Percentiles rank a stretch among this genome's conserved stretches.
phyloP scores from a whole-genome alignment of 192 early-diverging fungal species.

The Jimgerdemannia flammicorona region DNA sequence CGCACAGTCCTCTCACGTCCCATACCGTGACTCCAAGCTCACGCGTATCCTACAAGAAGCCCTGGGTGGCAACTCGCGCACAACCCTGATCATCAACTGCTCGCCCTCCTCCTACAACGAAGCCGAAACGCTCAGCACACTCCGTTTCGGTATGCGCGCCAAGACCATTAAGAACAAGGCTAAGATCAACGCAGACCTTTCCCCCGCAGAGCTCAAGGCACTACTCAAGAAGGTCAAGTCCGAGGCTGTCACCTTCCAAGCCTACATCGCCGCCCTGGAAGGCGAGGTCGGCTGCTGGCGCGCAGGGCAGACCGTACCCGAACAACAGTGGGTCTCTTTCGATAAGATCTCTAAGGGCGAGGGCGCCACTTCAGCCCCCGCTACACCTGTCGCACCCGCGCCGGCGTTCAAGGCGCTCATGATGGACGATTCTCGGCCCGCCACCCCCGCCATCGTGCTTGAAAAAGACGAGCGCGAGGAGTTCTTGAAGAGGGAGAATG shows the following conservation, averaged over 20 bases:
- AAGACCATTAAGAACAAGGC: constrained; percentile 99
- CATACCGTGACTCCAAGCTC: constrained; percentile 98
- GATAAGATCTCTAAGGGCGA: constrained; percentile 46
- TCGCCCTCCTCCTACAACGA: constrained; percentile 98
- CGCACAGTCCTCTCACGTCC: constrained; percentile 86
- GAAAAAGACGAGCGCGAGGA: constrained; percentile 93
- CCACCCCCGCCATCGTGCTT: constrained; percentile 75
- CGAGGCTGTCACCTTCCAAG: constrained; percentile 77
- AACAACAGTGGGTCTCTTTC: constrained; percentile 61
- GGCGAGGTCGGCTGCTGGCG: constrained; percentile 92
- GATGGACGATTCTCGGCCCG: constrained; percentile 51
- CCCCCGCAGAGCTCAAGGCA: constrained; percentile 90
- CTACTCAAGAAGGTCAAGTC: constrained; percentile 88
- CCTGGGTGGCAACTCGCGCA: constrained; percentile 98
- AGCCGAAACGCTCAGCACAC: constrained; percentile 88
- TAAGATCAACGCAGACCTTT: constrained; percentile 96
- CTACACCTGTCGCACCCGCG: constrained; percentile 31
- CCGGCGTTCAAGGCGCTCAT: constrained; percentile 41
- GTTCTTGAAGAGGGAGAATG: constrained; percentile 93
- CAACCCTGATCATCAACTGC: constrained; percentile 98
- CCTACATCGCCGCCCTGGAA: constrained; percentile 80
- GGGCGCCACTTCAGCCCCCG: neutral
- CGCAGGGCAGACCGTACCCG: constrained; percentile 62
- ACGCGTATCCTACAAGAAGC: constrained; percentile 99
- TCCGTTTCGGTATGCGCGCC: constrained; percentile 97